Percentiles rank a stretch among this genome's conserved stretches.
Evolutionary conservation across 176 grass and related monocot species (phyloP).

Genomic region (Dendrocalamus sinicus): DNA sequence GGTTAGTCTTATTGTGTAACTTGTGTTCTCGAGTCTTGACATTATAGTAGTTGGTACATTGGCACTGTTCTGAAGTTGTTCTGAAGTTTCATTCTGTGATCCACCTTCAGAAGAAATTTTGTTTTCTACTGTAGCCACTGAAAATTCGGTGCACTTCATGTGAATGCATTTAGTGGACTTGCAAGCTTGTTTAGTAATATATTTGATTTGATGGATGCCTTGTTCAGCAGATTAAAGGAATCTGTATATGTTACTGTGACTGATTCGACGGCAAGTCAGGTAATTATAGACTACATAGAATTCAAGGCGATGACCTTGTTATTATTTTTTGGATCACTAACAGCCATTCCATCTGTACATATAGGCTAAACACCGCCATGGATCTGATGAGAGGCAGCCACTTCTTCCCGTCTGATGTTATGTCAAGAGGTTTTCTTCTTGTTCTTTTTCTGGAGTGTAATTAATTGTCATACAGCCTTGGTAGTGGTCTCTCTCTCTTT

Average conservation of each 20-base stretch:
- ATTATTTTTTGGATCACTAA: background rate
- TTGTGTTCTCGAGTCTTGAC: conserved; percentile 1
- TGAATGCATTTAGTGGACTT: background rate
- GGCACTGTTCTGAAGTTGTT: background rate
- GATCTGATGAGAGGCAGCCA: conserved; percentile 70
- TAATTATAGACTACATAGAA: conserved; percentile 37
- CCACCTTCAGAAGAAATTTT: background rate
- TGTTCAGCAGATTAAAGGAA: conserved; percentile 64
- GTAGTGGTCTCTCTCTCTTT: background rate
- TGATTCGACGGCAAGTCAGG: conserved; percentile 66
- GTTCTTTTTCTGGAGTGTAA: background rate
- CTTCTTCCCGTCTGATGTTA: conserved; percentile 84
- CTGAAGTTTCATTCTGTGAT: conserved; percentile 13
- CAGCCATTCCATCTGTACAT: conserved; percentile 25
- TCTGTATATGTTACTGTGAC: conserved; percentile 49
- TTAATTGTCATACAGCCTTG: background rate
- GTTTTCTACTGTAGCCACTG: background rate
- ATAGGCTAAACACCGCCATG: conserved; percentile 72
- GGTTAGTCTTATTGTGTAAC: conserved; percentile 41
- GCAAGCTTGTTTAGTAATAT: conserved; percentile 20
- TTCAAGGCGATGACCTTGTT: background rate
- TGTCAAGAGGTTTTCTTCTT: conserved; percentile 30
- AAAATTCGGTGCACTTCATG: background rate
- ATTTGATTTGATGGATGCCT: conserved; percentile 41
- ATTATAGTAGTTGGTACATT: background rate